Conservation (phyloP, 1,284 basidiomycete genomes). For the Ganoderma multipileum region DNA sequence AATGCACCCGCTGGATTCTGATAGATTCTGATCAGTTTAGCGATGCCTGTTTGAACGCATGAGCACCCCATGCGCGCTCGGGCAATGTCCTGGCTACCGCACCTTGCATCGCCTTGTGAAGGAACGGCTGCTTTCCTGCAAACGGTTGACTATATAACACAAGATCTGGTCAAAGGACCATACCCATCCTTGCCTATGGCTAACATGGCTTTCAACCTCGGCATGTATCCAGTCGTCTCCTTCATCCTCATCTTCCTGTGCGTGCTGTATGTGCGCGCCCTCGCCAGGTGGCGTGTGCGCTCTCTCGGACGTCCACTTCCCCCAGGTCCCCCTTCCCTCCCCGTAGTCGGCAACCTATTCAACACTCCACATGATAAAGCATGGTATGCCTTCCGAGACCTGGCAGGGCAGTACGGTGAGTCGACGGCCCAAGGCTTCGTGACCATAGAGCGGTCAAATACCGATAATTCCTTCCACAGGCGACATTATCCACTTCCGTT, state of each 20-base stretch:
- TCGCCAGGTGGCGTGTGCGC: neutral
- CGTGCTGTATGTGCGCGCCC: neutral
- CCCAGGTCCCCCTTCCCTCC: neutral
- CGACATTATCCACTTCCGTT: neutral
- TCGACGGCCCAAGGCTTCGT: neutral
- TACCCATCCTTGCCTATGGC: neutral
- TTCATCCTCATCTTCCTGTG: neutral
- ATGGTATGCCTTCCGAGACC: neutral
- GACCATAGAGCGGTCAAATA: neutral
- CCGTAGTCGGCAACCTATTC: slow-evolving; percentile 1
- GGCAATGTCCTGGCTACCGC: too few relatives aligned
- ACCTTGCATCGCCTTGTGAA: too few relatives aligned
- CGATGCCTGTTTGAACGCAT: too few relatives aligned
- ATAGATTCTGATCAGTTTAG: too few relatives aligned
- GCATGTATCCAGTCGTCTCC: neutral
- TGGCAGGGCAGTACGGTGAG: neutral
- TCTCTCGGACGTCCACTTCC: neutral
- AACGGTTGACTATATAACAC: too few relatives aligned
- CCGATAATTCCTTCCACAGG: neutral
- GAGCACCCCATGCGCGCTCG: too few relatives aligned
- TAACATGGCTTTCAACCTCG: neutral
- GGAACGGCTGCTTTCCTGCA: too few relatives aligned
- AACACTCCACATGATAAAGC: neutral
- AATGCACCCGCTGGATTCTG: too few relatives aligned
- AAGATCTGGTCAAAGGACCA: too few relatives aligned